Percentiles rank a stretch among this genome's conserved stretches.
phyloP scores from a whole-genome alignment of 768 basidiomycete genomes.

The Phanerochaete carnosa region DNA sequence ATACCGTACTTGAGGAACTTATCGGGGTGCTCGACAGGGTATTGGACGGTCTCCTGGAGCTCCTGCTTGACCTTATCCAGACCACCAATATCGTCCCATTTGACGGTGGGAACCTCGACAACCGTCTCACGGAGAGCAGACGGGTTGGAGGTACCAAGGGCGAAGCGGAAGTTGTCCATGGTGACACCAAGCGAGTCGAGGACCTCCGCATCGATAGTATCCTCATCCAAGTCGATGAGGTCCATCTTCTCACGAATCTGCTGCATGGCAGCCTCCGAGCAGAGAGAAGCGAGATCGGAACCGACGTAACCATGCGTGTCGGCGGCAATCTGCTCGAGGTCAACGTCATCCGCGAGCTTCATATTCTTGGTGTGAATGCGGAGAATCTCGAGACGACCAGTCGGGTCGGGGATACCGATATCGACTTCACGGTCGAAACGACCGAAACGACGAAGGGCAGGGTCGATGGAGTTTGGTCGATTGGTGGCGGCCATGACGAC shows the following conservation, averaged over 20 bases:
- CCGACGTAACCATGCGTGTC: conserved; percentile 99
- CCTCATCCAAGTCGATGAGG: conserved; percentile 90
- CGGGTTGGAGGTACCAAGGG: conserved; percentile 94
- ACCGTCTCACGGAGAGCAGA: conserved; percentile 99
- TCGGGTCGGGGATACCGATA: conserved; percentile 98
- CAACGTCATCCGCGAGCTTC: conserved; percentile 96
- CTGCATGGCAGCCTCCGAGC: conserved; percentile 99
- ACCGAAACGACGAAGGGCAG: conserved; percentile 96
- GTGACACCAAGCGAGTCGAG: conserved; percentile 98
- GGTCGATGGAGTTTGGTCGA: conserved; percentile 98
- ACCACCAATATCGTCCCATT: conserved; percentile 99
- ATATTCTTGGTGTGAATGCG: conserved; percentile 99
- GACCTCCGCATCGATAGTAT: conserved; percentile 99
- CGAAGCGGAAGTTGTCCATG: conserved; percentile 99
- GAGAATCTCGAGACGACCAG: conserved; percentile 97
- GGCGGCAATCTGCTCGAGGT: conserved; percentile 98
- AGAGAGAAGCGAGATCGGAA: conserved; percentile 94
- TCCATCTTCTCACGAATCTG: conserved; percentile 99
- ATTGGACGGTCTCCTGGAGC: conserved; percentile 98
- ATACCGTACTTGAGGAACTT: conserved; percentile 99
- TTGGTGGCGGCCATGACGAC: conserved; percentile 99
- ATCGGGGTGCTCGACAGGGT: conserved; percentile 99
- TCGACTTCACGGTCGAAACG: conserved; percentile 99
- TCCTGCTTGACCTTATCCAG: conserved; percentile 99
- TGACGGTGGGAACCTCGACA: conserved; percentile 97